These are phyloP conservation scores for Stentor roeselii DNA, from an alignment of 73 alveolate species.

Conservation along the genomic window DNA sequence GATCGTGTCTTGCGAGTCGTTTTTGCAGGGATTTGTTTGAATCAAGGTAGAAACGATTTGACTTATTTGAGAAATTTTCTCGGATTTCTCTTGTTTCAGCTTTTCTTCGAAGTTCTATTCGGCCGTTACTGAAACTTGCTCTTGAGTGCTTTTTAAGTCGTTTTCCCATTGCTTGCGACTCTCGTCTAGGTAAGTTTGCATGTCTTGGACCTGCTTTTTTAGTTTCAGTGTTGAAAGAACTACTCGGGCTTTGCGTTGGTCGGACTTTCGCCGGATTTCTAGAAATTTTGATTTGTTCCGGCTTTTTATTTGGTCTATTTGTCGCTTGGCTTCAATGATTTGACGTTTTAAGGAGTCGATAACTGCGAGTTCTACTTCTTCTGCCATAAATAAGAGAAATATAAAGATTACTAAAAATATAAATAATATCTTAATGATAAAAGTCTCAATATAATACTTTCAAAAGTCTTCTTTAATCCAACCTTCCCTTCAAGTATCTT, in stretches of 20 bases:
- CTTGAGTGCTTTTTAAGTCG: not conserved
- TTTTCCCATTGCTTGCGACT: not conserved
- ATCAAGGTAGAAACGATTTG: not conserved
- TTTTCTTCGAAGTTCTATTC: not conserved
- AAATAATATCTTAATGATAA: no score
- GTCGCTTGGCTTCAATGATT: constrained; percentile 4
- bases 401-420: no score
- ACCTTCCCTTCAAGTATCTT: no score
- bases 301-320: not conserved
- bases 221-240: not conserved
- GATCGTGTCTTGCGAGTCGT: not conserved
- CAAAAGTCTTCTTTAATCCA: no score
- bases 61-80: not conserved
- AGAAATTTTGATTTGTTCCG: not conserved
- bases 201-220: constrained; percentile 21
- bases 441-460: no score
- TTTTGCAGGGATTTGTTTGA: not conserved
- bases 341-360: constrained; percentile 18
- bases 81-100: not conserved
- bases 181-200: not conserved
- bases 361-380: constrained; percentile 1
- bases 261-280: constrained; percentile 5
- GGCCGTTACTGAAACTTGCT: not conserved
- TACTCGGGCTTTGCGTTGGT: constrained; percentile 24
- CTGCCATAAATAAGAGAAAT: no score